Evolutionary conservation across 768 basidiomycete species (phyloP), one percentile per base, ranked within the genome.

Genomic region (Lactarius akahatsu): DNA sequence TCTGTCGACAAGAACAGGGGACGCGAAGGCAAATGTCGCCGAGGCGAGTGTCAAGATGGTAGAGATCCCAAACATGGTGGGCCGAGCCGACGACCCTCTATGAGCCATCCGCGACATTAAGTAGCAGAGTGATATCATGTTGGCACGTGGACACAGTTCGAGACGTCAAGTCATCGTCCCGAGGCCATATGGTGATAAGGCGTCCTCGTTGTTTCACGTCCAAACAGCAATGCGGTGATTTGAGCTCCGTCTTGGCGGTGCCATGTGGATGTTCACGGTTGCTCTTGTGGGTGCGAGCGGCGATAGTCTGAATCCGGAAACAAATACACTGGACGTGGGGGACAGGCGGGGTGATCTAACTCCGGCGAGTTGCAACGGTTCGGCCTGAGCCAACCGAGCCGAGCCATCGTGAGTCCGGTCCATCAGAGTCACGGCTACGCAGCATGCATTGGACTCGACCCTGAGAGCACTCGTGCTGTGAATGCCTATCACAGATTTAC

Each of bases 401-500:
- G 40, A 41, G n/a, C n/a, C n/a, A 4, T 45, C 45, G n/a, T 45
- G 9, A 10, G n/a, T 15, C 3, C 20, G 43, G 43, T 9, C 20
- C 45, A 45, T 45, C 9, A 11, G 45, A 9, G 45, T n/a, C 8
- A 11, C n/a, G 1, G 45, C 45, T 2, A 45, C 11, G 20, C 43
- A 9, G 45, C 52, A 16, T 30, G 9, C 2, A 20, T 15, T 11
- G n/a, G 16, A 30, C 11, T 30, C 52, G 26, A 30, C 3, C 20
- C 10, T n/a, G 45, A n/a, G 45, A 45, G 45, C n/a, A n/a, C n/a
- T 15, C 13, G 16, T 28, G 3, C 15, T 20, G 16, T 8, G 15
- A 62, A 34, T n/a, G 5, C 9, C 4, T 10, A 30, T 83, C 74
- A 41, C 13, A 41, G 15, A 16, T 45, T 13, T 20, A 96, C 47